Percentiles rank a stretch among this genome's conserved stretches.
phyloP scores from a whole-genome alignment of 2,329 filamentous ascomycete genomes.

The Colletotrichum paranaense region DNA sequence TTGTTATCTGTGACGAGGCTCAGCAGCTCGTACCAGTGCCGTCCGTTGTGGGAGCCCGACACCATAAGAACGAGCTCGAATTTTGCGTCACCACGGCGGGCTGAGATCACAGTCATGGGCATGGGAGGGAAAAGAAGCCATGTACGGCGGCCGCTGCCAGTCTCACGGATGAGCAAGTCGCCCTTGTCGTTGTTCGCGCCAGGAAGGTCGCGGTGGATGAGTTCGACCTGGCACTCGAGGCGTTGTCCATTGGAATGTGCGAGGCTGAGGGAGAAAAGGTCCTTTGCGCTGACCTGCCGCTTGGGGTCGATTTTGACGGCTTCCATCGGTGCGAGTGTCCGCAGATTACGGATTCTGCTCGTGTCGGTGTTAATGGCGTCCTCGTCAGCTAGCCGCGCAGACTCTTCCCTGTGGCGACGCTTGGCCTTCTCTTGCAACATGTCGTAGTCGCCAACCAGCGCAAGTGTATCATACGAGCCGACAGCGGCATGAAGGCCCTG shows the following conservation, averaged over 20 bases:
- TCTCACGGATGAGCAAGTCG: conserved; percentile 92
- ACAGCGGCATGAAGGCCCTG: conserved; percentile 68
- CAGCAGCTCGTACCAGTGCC: conserved; percentile 87
- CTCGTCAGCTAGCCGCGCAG: conserved; percentile 83
- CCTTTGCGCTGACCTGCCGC: conserved; percentile 88
- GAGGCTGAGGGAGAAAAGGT: conserved; percentile 88
- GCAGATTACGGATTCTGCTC: conserved; percentile 81
- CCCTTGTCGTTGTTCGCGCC: conserved; percentile 75
- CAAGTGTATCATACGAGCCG: conserved; percentile 58
- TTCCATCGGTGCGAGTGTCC: conserved; percentile 78
- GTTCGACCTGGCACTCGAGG: conserved; percentile 87
- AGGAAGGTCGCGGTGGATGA: conserved; percentile 85
- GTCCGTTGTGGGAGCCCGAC: conserved; percentile 72
- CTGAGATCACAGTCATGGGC: conserved; percentile 78
- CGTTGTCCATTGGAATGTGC: conserved; percentile 91
- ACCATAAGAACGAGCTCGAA: conserved; percentile 89
- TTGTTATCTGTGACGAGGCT: conserved; percentile 81
- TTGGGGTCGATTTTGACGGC: conserved; percentile 78
- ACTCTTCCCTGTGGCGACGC: conserved; percentile 70
- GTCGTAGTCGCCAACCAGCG: conserved; percentile 68
- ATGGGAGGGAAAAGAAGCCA: conserved; percentile 95
- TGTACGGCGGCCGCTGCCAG: conserved; percentile 76
- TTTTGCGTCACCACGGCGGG: conserved; percentile 76
- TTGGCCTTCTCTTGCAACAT: conserved; percentile 81
- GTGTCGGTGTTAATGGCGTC: conserved; percentile 87